Percentiles rank a stretch among this genome's conserved stretches.
These are phyloP conservation scores for Tulasnella sp. DNA, from an alignment of 768 basidiomycete species.

Conservation along the genomic window DNA sequence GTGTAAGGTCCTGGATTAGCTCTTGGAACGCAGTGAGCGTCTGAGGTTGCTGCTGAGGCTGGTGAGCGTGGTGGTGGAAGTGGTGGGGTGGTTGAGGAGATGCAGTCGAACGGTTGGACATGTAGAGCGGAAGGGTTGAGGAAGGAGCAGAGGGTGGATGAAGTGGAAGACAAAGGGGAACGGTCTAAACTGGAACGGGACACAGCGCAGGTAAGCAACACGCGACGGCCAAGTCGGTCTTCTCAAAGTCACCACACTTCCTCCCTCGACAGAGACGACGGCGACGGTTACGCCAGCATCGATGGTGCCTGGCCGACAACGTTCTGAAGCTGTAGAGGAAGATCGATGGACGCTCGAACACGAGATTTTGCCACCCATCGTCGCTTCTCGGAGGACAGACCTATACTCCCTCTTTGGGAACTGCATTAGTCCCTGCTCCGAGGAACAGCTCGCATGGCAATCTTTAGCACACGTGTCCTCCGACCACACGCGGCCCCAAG, in stretches of 20 bases:
- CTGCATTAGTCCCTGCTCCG: neutral
- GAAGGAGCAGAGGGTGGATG: neutral
- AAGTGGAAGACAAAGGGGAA: neutral
- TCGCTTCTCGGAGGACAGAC: no score
- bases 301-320: neutral
- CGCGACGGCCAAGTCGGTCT: neutral
- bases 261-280: neutral
- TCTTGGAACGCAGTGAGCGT: slow-evolving; percentile 56
- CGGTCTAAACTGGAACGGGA: neutral
- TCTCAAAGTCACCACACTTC: neutral
- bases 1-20: slow-evolving; percentile 73
- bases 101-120: neutral
- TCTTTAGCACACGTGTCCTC: neutral
- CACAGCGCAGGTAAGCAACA: neutral
- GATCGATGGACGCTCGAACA: neutral
- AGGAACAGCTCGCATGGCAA: neutral
- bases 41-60: neutral
- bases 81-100: neutral
- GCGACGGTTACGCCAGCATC: neutral
- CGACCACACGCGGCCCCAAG: neutral
- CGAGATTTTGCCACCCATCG: neutral
- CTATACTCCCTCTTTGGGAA: no score
- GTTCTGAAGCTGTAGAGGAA: neutral
- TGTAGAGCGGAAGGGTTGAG: neutral
- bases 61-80: neutral